A percentile compares a stretch with the other conserved stretches of the same genome.
These are phyloP conservation scores for Mycosarcoma maydis DNA, from an alignment of 1,284 basidiomycete species.

Conservation along the genomic window DNA sequence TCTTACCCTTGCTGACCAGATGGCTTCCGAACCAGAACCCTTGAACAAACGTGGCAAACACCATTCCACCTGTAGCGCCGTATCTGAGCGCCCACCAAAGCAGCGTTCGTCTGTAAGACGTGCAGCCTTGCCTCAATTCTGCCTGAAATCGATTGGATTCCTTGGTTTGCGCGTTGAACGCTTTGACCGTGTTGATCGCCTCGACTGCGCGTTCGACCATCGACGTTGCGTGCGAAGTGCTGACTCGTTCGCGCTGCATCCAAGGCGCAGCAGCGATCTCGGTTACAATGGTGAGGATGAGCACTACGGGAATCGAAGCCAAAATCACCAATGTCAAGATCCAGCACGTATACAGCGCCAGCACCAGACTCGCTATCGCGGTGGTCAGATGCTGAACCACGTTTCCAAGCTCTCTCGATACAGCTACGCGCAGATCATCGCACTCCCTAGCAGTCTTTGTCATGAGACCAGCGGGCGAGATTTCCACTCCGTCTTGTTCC, in stretches of 20 bases:
- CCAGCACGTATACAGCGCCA: slow-evolving; percentile 84
- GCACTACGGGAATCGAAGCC: slow-evolving; percentile 83
- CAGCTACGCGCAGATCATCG: slow-evolving; percentile 87
- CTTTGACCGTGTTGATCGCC: slow-evolving; percentile 91
- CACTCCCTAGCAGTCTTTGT: slow-evolving; percentile 92
- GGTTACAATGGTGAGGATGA: slow-evolving; percentile 77
- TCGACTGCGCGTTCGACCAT: slow-evolving; percentile 80
- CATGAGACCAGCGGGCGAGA: slow-evolving; percentile 85
- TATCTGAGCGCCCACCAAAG: slow-evolving; percentile 80
- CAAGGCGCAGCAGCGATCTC: slow-evolving; percentile 73
- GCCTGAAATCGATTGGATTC: slow-evolving; percentile 73
- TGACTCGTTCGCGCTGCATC: slow-evolving; percentile 75
- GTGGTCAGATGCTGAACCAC: slow-evolving; percentile 84
- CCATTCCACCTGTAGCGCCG: slow-evolving; percentile 75
- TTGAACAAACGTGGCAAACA: slow-evolving; percentile 92
- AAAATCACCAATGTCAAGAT: slow-evolving; percentile 89
- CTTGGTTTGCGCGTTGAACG: slow-evolving; percentile 82
- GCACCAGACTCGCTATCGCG: slow-evolving; percentile 78
- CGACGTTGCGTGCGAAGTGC: slow-evolving; percentile 78
- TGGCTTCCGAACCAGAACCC: slow-evolving; percentile 95
- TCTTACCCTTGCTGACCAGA: slow-evolving; percentile 79
- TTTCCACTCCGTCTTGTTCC: slow-evolving; percentile 18
- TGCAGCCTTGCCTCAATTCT: slow-evolving; percentile 71
- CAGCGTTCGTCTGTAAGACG: slow-evolving; percentile 70
- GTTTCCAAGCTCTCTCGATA: slow-evolving; percentile 79